These are phyloP conservation scores for Plasmodium ovale DNA, from an alignment of 169 alveolate species.

Conservation along the genomic window DNA sequence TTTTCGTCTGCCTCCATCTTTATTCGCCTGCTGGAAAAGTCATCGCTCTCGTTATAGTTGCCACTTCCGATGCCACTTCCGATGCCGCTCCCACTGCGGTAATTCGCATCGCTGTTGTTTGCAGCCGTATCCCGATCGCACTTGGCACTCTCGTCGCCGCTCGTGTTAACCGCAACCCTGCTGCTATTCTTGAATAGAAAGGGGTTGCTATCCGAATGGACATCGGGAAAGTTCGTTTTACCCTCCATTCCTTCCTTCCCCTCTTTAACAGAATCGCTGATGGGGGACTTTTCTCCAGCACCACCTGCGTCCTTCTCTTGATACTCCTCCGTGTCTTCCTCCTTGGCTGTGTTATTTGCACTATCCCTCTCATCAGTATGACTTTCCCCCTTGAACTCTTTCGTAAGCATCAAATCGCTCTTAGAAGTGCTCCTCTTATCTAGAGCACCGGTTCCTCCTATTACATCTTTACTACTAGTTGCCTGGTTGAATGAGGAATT, in stretches of 20 bases:
- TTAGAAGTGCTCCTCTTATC: neutral
- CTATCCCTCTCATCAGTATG: neutral
- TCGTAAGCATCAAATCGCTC: neutral
- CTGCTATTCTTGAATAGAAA: neutral
- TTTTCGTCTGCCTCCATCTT: neutral
- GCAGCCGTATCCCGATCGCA: neutral
- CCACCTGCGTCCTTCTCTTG: neutral
- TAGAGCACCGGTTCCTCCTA: constrained; percentile 5
- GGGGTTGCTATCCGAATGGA: no score
- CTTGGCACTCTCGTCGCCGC: neutral
- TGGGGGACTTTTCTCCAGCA: neutral
- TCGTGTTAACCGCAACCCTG: neutral
- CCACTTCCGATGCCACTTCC: no score
- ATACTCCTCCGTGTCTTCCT: neutral
- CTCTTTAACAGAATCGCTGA: no score
- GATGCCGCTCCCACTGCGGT: neutral
- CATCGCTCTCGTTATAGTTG: neutral
- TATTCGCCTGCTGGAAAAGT: neutral
- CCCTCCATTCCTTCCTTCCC: no score
- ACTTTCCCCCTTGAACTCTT: neutral
- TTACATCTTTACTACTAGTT: constrained; percentile 30
- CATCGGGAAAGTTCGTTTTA: no score
- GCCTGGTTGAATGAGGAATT: constrained; percentile 43
- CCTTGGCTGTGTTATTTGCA: neutral
- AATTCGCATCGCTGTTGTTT: neutral